Conservation (phyloP, 805 yeast genomes). For the Candida verbasci region DNA sequence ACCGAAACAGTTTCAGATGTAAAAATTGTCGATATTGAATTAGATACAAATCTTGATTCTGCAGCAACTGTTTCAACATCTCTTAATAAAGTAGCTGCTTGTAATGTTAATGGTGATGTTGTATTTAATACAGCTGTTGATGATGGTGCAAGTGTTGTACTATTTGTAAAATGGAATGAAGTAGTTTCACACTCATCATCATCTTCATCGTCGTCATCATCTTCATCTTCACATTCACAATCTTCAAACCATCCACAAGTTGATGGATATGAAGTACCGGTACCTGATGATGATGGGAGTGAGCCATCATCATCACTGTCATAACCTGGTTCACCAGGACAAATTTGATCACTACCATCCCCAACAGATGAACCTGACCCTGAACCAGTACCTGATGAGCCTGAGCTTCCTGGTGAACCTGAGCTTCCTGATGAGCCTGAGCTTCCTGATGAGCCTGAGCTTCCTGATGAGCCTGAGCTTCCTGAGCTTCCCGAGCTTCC, state of each 20-base stretch:
- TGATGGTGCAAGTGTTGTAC: neutral
- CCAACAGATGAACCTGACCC: conserved; percentile 3
- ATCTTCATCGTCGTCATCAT: conserved; percentile 5
- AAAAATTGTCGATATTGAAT: conserved; percentile 1
- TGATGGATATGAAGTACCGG: conserved; percentile 2
- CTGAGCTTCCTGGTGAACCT: conserved; percentile 1
- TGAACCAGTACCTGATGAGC: conserved; percentile 7
- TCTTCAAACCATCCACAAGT: conserved; percentile 9
- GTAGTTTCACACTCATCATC: conserved; percentile 6
- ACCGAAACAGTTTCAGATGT: neutral
- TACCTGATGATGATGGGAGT: neutral
- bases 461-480: conserved; percentile 6
- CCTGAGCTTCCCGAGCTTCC: conserved; percentile 9
- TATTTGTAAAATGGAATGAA: neutral
- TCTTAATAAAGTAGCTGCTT: too few species aligned
- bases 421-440: conserved; percentile 4
- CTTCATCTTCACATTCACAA: conserved; percentile 8
- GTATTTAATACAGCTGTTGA: conserved; percentile 4
- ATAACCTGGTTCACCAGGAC: conserved; percentile 13
- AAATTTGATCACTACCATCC: conserved; percentile 10
- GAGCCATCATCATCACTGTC: conserved; percentile 11
- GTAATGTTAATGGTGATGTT: too few species aligned
- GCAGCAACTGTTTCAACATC: conserved; percentile 2
- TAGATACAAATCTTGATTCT: neutral
- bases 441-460: conserved; percentile 6